Conservation (phyloP, 2,329 filamentous ascomycete species). For the Ophiocordyceps camponoti-leonardi region DNA sequence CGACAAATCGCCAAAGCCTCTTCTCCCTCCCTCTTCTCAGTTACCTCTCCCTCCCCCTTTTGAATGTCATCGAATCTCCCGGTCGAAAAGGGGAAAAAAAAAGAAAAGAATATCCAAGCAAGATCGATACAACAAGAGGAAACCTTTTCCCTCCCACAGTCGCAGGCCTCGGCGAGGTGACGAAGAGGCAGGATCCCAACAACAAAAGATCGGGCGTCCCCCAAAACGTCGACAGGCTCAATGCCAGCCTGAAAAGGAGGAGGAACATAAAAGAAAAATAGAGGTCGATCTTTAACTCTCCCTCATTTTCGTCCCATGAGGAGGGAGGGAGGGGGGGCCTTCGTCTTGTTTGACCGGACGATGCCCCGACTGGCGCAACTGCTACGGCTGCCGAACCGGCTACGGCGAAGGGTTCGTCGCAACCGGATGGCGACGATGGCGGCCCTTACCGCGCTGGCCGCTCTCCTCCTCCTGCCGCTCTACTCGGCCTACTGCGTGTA, state of each 20-base stretch:
- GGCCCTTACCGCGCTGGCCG: slow-evolving; percentile 6
- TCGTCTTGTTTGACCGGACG: slow-evolving; percentile 1
- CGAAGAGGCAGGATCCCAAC: no score
- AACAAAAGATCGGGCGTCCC: no score
- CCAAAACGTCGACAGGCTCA: neutral
- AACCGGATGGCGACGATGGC: slow-evolving; percentile 38
- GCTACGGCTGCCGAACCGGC: slow-evolving; percentile 36
- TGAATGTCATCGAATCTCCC: neutral
- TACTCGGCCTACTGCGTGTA: slow-evolving; percentile 53
- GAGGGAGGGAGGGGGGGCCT: no score
- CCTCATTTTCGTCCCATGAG: neutral
- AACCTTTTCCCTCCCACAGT: no score
- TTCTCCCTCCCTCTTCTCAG: neutral
- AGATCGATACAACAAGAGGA: neutral
- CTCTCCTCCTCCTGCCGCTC: slow-evolving; percentile 19
- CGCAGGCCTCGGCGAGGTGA: no score
- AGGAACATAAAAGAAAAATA: no score
- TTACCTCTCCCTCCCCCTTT: no score
- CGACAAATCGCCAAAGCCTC: neutral
- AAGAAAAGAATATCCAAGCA: no score
- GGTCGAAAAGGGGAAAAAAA: no score
- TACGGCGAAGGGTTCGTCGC: slow-evolving; percentile 38
- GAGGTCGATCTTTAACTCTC: no score
- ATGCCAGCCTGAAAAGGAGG: neutral
- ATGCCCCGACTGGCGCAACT: slow-evolving; percentile 25